Evolutionary conservation across 2,329 filamentous ascomycete species (phyloP), one percentile per base, ranked within the genome.

Genomic region (Sphaerulina populicola): DNA sequence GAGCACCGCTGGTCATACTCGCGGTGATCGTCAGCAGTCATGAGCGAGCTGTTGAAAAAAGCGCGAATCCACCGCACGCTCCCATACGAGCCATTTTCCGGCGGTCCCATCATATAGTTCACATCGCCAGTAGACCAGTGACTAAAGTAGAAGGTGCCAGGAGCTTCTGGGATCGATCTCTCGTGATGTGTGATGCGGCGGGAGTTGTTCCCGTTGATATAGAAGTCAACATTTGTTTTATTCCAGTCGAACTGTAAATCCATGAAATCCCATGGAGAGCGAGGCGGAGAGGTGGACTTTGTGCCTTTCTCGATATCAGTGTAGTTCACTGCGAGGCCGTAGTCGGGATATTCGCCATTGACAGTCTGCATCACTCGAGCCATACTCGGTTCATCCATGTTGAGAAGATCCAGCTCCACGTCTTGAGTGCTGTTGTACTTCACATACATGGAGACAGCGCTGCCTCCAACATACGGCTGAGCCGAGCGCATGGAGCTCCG

Each of bases 161-260:
- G 72, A 4, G 71, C 68, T 6, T 65, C 68, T 1, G 71, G 70
- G 35, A 75, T 59, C 14, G 51, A 14, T 67, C 59, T 45, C 62
- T 67, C 40, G 59, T 66, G 9, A 66, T 65, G 18, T 66, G 60
- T 30, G 62, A 65, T 37, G 31, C 51, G 51, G 10, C 53, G 49
- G 14, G 55, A 57, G 12, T 51, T 52, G 15, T 56, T 56, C 23
- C 46, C 66, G 11, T 66, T 71, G 45, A 74, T 66, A 49, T 67
- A 75, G 56, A 69, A 75, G 41, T 68, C 68, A 45, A 75, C 65
- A 21, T 62, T 61, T 37, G 74, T 66, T 9, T 63, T 52, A 3
- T 68, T 72, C 74, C 74, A 77, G 55, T 77, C 73, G 42, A 76
- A 69, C 14, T 72, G 67, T 49, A 70, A 70, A 44, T 76, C 72